Evolutionary conservation across 176 grass and related monocot genomes (phyloP), one percentile per base, ranked within the genome.

Genomic region (Aegilops tauschii): DNA sequence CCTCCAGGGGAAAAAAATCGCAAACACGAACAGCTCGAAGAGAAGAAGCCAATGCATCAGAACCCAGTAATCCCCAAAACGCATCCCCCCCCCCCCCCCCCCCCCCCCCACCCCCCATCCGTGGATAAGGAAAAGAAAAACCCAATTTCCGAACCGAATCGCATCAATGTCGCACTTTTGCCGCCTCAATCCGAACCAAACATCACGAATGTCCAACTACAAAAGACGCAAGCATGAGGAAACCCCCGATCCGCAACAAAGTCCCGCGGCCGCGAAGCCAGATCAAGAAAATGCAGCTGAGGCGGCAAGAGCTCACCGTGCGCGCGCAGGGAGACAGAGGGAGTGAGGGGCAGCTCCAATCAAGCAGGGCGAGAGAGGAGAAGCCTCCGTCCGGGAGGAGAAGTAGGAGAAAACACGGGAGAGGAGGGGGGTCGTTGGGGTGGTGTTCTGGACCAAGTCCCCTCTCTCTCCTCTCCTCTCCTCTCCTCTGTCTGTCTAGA

Each of bases 361-460:
- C 20, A n/a, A 82, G 65, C 29, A 82, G 44, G n/a, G 27, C 36
- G 37, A 65, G 45, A 11, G 45, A 61, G 63, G 45, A 58, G 68
- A 39, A 18, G 32, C 65, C 80, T 71, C 42, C 64, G 76, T 35
- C 50, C 31, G 20, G 65, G 52, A 62, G 67, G 11, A 64, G 35
- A 68, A 50, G 18, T 16, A 65, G 25, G 45, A 71, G 68, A 32
- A 35, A 12, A 65, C 64, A 75, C 59, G n/a, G 44, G 40, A 40
- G 78, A 74, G 69, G 16, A 16, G 34, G 12, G 84, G 40, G 66
- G 71, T 87, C 44, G 86, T 67, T 82, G 86, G 32, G 59, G 11
- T 37, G 69, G 47, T 69, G 45, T 65, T 69, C 65, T 58, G 79
- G 86, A 87, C 79, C 79, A 18, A 28, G 70, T 87, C 66, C 18